Percentiles rank a stretch among this genome's conserved stretches.
Conservation (phyloP, 164 flowering plant genomes). For the Umbilicus rupestris region DNA sequence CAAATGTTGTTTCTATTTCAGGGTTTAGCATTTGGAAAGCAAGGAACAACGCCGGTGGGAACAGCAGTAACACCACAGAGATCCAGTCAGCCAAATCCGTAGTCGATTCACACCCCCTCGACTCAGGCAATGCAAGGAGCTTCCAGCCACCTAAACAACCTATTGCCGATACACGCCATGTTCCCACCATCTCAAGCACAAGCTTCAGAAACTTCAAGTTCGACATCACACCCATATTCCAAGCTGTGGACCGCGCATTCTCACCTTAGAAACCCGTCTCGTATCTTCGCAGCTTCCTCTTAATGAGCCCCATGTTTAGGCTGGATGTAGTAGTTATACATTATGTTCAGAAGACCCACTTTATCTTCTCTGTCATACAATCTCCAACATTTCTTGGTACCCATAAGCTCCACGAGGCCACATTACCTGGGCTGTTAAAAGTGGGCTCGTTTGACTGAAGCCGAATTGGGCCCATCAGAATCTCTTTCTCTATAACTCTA, state of each 20-base stretch:
- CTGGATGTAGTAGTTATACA: neutral
- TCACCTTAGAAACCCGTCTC: constrained; percentile 12
- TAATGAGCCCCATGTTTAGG: neutral
- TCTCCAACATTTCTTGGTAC: no score
- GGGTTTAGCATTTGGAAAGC: constrained; percentile 75
- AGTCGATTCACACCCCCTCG: constrained; percentile 24
- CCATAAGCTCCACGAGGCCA: no score
- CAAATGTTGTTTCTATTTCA: constrained; percentile 14
- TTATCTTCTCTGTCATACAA: no score
- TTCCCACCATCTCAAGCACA: constrained; percentile 20
- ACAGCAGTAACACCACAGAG: constrained; percentile 30
- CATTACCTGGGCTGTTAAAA: no score
- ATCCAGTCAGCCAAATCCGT: constrained; percentile 29
- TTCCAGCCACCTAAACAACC: neutral
- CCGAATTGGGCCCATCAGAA: no score
- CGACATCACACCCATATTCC: constrained; percentile 29
- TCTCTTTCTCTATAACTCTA: no score
- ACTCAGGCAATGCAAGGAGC: constrained; percentile 1
- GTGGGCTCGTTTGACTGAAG: no score
- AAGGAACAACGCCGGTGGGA: constrained; percentile 47
- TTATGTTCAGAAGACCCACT: neutral
- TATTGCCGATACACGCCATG: constrained; percentile 14
- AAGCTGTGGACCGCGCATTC: constrained; percentile 39
- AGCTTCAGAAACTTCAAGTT: constrained; percentile 47
- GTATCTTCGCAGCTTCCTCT: neutral